Percentiles rank a stretch among this genome's conserved stretches.
These are phyloP conservation scores for Wallacemonas sp. DNA, from an alignment of 208 protist species.

Conservation along the genomic window DNA sequence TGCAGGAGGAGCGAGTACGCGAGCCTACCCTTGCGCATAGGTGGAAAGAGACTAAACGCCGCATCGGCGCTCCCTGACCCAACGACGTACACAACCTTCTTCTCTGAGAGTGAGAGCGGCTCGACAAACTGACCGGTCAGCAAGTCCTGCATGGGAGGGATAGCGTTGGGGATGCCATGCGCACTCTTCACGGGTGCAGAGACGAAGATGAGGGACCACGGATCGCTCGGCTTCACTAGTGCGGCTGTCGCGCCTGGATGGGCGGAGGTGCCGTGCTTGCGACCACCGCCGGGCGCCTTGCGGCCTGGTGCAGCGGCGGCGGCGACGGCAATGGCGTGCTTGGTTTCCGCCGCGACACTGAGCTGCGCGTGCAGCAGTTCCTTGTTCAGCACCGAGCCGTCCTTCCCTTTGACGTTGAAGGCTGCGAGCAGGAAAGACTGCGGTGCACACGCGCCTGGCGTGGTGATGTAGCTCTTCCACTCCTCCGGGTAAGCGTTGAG, in stretches of 20 bases:
- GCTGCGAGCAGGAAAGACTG: conserved; percentile 60
- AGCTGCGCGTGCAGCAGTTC: conserved; percentile 84
- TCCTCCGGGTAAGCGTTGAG: conserved; percentile 83
- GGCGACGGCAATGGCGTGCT: conserved; percentile 15
- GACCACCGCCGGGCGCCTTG: not conserved
- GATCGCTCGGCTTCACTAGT: not conserved
- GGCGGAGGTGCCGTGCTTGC: conserved; percentile 9
- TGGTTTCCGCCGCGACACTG: conserved; percentile 47
- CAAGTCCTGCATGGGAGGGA: conserved; percentile 87
- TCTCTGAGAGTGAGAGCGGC: conserved; percentile 70
- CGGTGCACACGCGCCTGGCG: conserved; percentile 62
- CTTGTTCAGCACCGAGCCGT: conserved; percentile 65
- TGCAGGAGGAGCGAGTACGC: conserved; percentile 79
- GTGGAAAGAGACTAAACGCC: conserved; percentile 70
- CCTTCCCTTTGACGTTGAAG: conserved; percentile 71
- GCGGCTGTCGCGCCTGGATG: not conserved
- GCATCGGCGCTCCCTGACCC: conserved; percentile 74
- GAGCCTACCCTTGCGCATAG: conserved; percentile 67
- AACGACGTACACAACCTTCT: conserved; percentile 83
- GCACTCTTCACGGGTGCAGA: conserved; percentile 56
- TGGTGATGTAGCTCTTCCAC: conserved; percentile 81
- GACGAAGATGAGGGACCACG: conserved; percentile 66
- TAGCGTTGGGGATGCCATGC: conserved; percentile 26
- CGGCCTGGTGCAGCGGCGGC: not conserved
- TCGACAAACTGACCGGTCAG: conserved; percentile 88